A percentile compares a stretch with the other conserved stretches of the same genome.
These are phyloP conservation scores for Tuber melanosporum DNA, from an alignment of 495 filamentous ascomycete genomes.

Conservation along the genomic window DNA sequence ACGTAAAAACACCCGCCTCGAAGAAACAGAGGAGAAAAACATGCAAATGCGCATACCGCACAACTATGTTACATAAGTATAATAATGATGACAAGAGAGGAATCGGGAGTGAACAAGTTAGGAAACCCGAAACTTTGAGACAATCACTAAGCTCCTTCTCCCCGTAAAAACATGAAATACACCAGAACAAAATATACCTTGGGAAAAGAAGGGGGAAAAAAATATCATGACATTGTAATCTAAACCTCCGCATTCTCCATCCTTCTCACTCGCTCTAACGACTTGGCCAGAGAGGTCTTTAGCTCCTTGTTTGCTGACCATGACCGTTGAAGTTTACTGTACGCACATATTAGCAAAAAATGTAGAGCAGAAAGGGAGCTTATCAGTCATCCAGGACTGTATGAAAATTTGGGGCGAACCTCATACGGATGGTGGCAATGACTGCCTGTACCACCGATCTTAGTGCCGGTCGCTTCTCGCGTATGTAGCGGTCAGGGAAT, in stretches of 20 bases:
- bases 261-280: constrained; percentile 29
- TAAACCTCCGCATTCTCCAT: constrained; percentile 11
- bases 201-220: not conserved
- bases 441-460: constrained; percentile 37
- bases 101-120: not conserved
- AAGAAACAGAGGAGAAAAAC: not conserved
- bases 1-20: not conserved
- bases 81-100: not conserved
- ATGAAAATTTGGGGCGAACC: constrained; percentile 21
- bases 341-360: constrained; percentile 12
- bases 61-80: not conserved
- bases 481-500: constrained; percentile 46
- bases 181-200: constrained; percentile 5
- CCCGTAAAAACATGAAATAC: constrained; percentile 18
- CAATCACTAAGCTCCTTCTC: constrained; percentile 21
- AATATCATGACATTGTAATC: constrained; percentile 14
- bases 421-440: constrained; percentile 39
- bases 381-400: not conserved
- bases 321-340: constrained; percentile 31
- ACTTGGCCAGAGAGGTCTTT: constrained; percentile 33
- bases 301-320: constrained; percentile 38
- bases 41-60: not conserved
- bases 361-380: not conserved
- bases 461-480: constrained; percentile 44
- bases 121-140: constrained; percentile 2